Percentiles rank a stretch among this genome's conserved stretches.
phyloP scores from a whole-genome alignment of 2,329 filamentous ascomycete species.

The Beauveria scarabaeidicola region DNA sequence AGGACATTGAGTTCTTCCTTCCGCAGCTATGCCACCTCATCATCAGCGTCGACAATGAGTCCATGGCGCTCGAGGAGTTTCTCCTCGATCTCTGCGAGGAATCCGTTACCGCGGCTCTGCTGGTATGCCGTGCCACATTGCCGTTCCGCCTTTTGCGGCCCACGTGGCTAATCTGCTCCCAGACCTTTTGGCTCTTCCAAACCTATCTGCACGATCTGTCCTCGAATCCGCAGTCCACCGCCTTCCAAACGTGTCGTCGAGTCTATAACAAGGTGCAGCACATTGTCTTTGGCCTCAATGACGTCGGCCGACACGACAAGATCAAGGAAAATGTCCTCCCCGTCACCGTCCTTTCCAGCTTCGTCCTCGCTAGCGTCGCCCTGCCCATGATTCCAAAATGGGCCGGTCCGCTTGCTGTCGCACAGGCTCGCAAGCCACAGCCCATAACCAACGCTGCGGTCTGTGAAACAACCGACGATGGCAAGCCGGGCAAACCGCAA shows the following conservation, averaged over 20 bases:
- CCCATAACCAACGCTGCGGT: slow-evolving; percentile 21
- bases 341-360: slow-evolving; percentile 71
- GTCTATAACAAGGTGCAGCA: slow-evolving; percentile 86
- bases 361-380: slow-evolving; percentile 69
- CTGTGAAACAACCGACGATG: slow-evolving; percentile 33
- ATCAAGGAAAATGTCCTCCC: slow-evolving; percentile 76
- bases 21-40: slow-evolving; percentile 81
- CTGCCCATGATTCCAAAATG: slow-evolving; percentile 67
- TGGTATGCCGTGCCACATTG: slow-evolving; percentile 44
- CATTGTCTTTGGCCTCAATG: slow-evolving; percentile 72
- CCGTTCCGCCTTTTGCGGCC: neutral
- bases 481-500: slow-evolving; percentile 57
- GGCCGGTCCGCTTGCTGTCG: slow-evolving; percentile 72
- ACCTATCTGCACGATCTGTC: slow-evolving; percentile 78
- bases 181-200: slow-evolving; percentile 90
- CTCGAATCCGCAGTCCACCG: slow-evolving; percentile 62
- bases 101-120: slow-evolving; percentile 72
- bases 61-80: slow-evolving; percentile 84
- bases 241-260: slow-evolving; percentile 73
- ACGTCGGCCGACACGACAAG: slow-evolving; percentile 60
- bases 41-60: slow-evolving; percentile 83
- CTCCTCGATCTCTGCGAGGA: slow-evolving; percentile 79
- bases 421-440: slow-evolving; percentile 70
- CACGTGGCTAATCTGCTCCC: neutral
- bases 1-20: slow-evolving; percentile 89